These are phyloP conservation scores for Cladochytrium replicatum DNA, from an alignment of 192 early-diverging fungal species.

Conservation along the genomic window DNA sequence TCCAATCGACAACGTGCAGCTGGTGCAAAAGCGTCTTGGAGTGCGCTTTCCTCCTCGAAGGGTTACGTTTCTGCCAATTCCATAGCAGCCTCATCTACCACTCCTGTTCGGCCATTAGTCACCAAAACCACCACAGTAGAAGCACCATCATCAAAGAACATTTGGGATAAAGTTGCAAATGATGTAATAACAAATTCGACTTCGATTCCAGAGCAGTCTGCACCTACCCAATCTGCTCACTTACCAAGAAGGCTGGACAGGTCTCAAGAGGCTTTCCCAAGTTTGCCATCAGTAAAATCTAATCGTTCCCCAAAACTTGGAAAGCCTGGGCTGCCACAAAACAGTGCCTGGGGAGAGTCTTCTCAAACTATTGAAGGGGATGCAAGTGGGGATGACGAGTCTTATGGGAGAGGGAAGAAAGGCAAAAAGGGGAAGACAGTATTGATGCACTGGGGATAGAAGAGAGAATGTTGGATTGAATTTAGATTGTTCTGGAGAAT, in stretches of 20 bases:
- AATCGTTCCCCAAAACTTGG: constrained; percentile 22
- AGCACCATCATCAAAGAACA: constrained; percentile 3
- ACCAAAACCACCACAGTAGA: constrained; percentile 6
- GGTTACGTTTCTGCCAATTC: too few species aligned
- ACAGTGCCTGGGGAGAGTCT: constrained; percentile 1
- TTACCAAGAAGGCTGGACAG: constrained; percentile 23
- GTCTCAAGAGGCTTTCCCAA: neutral
- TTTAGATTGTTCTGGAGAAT: too few species aligned
- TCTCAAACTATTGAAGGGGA: constrained; percentile 5
- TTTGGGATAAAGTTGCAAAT: constrained; percentile 7
- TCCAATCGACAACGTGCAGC: constrained; percentile 33
- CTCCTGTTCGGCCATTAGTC: constrained; percentile 1
- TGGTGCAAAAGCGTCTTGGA: constrained; percentile 19
- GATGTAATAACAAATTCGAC: neutral
- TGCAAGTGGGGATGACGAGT: constrained; percentile 18
- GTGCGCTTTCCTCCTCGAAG: too few species aligned
- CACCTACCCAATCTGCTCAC: constrained; percentile 12
- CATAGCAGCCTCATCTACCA: too few species aligned
- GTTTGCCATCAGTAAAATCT: constrained; percentile 7
- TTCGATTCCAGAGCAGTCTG: neutral
- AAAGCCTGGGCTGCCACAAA: constrained; percentile 17
- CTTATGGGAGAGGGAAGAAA: constrained; percentile 13
- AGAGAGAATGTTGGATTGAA: too few species aligned
- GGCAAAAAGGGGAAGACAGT: constrained; percentile 59
- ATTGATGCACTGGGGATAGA: constrained; percentile 51